Conservation (phyloP, 805 yeast species). For the Sugiyamaella valdiviana region DNA sequence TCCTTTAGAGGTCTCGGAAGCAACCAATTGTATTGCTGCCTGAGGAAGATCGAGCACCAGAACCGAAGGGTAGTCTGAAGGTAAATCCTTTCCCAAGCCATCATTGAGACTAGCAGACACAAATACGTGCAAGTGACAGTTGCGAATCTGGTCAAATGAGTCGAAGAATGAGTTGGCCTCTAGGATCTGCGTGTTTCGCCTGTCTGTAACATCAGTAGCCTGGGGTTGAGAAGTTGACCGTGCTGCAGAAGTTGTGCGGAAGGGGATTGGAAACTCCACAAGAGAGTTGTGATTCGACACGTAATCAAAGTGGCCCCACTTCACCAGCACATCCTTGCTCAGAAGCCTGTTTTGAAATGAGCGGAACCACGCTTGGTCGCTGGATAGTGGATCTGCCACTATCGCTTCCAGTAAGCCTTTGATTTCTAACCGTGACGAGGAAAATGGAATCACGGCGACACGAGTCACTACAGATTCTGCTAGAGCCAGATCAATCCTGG, state of each 20-base stretch:
- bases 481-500: conserved; percentile 21
- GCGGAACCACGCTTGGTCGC: conserved; percentile 27
- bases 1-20: neutral
- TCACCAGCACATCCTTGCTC: conserved; percentile 30
- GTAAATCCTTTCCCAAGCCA: conserved; percentile 16
- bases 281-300: conserved; percentile 30
- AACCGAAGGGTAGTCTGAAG: conserved; percentile 22
- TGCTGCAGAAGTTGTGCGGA: conserved; percentile 7
- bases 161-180: conserved; percentile 28
- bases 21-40: conserved; percentile 1
- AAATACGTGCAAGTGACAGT: conserved; percentile 26
- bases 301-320: conserved; percentile 26
- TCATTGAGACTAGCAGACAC: conserved; percentile 19
- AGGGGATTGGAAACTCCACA: conserved; percentile 27
- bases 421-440: conserved; percentile 20
- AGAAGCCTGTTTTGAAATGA: conserved; percentile 25
- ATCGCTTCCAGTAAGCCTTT: conserved; percentile 27
- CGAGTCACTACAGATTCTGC: conserved; percentile 20
- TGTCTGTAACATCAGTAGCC: too few species aligned
- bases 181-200: conserved; percentile 24
- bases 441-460: conserved; percentile 28
- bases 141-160: conserved; percentile 26
- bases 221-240: conserved; percentile 21
- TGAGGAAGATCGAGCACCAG: conserved; percentile 16
- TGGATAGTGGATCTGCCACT: conserved; percentile 32